A percentile compares a stretch with the other conserved stretches of the same genome.
These are phyloP conservation scores for Urochloa ruziziensis DNA, from an alignment of 176 grass and related monocot genomes.

Conservation along the genomic window DNA sequence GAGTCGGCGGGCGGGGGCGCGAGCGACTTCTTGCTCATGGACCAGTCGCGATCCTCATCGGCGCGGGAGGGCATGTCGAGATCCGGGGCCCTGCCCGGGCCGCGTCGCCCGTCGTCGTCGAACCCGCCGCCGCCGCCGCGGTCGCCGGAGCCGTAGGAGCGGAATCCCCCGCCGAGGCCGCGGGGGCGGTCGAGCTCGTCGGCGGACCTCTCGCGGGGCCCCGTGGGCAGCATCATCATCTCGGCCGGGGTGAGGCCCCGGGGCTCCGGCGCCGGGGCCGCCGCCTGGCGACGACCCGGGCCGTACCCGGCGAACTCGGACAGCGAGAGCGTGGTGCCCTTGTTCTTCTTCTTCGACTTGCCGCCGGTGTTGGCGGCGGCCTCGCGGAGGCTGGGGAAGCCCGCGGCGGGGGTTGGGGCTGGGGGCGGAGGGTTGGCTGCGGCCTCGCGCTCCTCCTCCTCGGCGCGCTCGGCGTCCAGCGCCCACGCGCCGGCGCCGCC, in stretches of 20 bases:
- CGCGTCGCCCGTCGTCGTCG: conserved; percentile 50
- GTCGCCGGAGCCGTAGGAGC: conserved; percentile 37
- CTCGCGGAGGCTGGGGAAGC: conserved; percentile 72
- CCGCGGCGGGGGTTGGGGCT: conserved; percentile 3
- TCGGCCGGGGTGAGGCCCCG: conserved; percentile 55
- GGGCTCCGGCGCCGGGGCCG: background rate
- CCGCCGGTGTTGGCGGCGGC: conserved; percentile 15
- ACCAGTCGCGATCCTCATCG: conserved; percentile 76
- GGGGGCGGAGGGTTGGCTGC: background rate
- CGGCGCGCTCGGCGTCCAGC: conserved; percentile 82
- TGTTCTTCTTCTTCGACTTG: conserved; percentile 76
- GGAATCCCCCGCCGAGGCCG: conserved; percentile 60
- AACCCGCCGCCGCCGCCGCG: conserved; percentile 44
- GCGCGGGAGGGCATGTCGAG: conserved; percentile 68
- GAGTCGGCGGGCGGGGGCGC: conserved; percentile 34
- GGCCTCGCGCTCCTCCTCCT: conserved; percentile 63
- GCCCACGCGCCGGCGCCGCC: conserved; percentile 83
- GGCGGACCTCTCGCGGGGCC: conserved; percentile 55
- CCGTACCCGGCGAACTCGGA: conserved; percentile 54
- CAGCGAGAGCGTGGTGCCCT: conserved; percentile 46
- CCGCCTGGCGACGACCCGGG: background rate
- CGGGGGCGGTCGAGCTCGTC: conserved; percentile 65
- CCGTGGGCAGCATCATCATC: conserved; percentile 59
- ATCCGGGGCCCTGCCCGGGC: conserved; percentile 42
- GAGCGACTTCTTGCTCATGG: conserved; percentile 53